Conservation (phyloP, 805 yeast genomes). For the Pichia cephalocereana region DNA sequence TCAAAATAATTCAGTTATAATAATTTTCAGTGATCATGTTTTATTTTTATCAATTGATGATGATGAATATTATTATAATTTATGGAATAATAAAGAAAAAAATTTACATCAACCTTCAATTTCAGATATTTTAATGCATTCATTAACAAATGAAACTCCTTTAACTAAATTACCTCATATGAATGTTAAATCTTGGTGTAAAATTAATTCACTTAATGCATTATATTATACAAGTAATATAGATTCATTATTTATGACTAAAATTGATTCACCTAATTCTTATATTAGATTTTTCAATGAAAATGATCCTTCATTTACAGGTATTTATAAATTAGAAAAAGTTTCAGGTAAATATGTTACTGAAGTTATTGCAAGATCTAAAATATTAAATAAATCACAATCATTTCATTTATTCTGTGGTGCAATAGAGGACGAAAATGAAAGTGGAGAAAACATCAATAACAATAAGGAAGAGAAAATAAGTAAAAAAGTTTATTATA, state of each 20-base stretch:
- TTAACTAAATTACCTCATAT: constrained; percentile 57
- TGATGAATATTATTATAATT: constrained; percentile 27
- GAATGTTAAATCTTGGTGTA: constrained; percentile 60
- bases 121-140: constrained; percentile 82
- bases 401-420: constrained; percentile 80
- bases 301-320: constrained; percentile 5
- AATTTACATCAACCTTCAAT: constrained; percentile 43
- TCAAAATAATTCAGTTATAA: constrained; percentile 43
- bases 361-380: constrained; percentile 56
- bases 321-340: constrained; percentile 19
- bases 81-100: constrained; percentile 9
- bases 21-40: constrained; percentile 74
- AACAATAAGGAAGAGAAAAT: constrained; percentile 9
- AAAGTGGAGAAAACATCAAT: background rate
- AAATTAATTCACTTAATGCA: constrained; percentile 46
- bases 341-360: constrained; percentile 34
- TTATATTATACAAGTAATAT: constrained; percentile 31
- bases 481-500: constrained; percentile 36
- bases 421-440: constrained; percentile 2
- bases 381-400: constrained; percentile 64
- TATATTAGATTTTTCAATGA: constrained; percentile 22
- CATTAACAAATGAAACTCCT: constrained; percentile 78
- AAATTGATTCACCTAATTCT: constrained; percentile 2
- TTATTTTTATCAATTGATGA: constrained; percentile 53
- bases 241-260: constrained; percentile 3